Percentiles rank a stretch among this genome's conserved stretches.
These are phyloP conservation scores for Monilinia fructigena DNA, from an alignment of 2,329 filamentous ascomycete species.

Conservation along the genomic window DNA sequence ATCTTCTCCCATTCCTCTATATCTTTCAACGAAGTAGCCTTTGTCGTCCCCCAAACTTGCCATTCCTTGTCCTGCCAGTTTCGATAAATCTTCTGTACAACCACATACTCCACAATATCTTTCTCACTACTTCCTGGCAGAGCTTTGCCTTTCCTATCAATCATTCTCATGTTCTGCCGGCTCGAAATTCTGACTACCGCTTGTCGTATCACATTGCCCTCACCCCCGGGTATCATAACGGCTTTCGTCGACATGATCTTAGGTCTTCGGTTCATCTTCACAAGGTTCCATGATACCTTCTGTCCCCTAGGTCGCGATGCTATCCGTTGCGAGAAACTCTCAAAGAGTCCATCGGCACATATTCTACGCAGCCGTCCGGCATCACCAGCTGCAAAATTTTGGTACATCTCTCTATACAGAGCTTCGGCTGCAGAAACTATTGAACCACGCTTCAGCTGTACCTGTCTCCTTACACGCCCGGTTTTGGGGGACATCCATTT, in stretches of 20 bases:
- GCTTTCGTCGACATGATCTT: constrained; percentile 52
- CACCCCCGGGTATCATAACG: constrained; percentile 45
- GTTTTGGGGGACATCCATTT: constrained; percentile 28
- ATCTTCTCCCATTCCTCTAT: constrained; percentile 25
- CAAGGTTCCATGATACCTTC: constrained; percentile 53
- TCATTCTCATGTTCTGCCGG: constrained; percentile 53
- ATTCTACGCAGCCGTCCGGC: constrained; percentile 49
- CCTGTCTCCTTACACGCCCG: constrained; percentile 22
- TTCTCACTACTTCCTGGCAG: constrained; percentile 51
- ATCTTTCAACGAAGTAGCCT: constrained; percentile 49
- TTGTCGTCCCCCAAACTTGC: constrained; percentile 64
- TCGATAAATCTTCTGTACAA: constrained; percentile 53
- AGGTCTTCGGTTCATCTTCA: constrained; percentile 47
- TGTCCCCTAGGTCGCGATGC: constrained; percentile 49
- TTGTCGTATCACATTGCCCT: constrained; percentile 51
- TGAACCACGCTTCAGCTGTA: constrained; percentile 45
- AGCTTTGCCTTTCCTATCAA: constrained; percentile 34
- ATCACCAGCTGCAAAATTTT: constrained; percentile 60
- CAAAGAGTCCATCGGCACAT: constrained; percentile 54
- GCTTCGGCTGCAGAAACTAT: constrained; percentile 55
- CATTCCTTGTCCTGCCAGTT: constrained; percentile 51
- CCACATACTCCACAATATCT: constrained; percentile 62
- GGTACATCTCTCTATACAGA: constrained; percentile 61
- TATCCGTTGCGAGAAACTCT: constrained; percentile 54
- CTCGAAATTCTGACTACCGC: constrained; percentile 61